Conservation (phyloP, 768 basidiomycete genomes). For the Trichaptum fuscoviolaceum region DNA sequence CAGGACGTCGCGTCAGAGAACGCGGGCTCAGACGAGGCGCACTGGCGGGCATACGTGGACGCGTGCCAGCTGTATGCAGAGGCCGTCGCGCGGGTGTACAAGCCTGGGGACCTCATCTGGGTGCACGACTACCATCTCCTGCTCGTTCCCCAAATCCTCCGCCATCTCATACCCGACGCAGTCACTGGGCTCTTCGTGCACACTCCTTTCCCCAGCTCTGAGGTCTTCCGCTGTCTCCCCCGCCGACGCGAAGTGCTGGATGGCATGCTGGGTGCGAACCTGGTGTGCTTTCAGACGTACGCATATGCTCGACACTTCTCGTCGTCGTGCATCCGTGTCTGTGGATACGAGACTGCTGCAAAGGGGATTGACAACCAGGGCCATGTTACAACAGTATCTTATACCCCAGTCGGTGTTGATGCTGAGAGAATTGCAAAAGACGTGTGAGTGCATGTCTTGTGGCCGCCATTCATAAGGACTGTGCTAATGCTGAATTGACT, state of each 20-base stretch:
- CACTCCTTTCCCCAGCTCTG: slow-evolving; percentile 95
- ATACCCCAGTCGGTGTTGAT: slow-evolving; percentile 96
- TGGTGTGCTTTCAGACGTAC: slow-evolving; percentile 94
- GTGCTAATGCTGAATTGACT: slow-evolving; percentile 1
- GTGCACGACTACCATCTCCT: slow-evolving; percentile 95
- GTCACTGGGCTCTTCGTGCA: slow-evolving; percentile 92
- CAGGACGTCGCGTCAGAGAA: slow-evolving; percentile 92
- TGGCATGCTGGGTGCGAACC: slow-evolving; percentile 95
- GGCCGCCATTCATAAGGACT: background rate
- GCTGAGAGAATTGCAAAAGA: slow-evolving; percentile 84
- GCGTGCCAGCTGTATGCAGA: slow-evolving; percentile 84
- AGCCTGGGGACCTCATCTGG: slow-evolving; percentile 90
- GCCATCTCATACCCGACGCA: slow-evolving; percentile 54
- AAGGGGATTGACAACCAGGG: slow-evolving; percentile 80
- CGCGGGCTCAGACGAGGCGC: slow-evolving; percentile 67
- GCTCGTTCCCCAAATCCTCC: slow-evolving; percentile 80
- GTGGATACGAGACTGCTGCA: slow-evolving; percentile 82
- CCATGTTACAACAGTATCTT: slow-evolving; percentile 72
- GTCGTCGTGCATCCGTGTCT: slow-evolving; percentile 92
- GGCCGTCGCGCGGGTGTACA: slow-evolving; percentile 69
- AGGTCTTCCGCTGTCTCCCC: slow-evolving; percentile 92
- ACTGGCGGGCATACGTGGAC: slow-evolving; percentile 76
- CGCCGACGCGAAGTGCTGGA: slow-evolving; percentile 91
- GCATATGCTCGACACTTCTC: slow-evolving; percentile 94
- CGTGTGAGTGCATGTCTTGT: slow-evolving; percentile 40